These are phyloP conservation scores for Oryza brachyantha DNA, from an alignment of 176 grass and related monocot genomes.

Conservation along the genomic window DNA sequence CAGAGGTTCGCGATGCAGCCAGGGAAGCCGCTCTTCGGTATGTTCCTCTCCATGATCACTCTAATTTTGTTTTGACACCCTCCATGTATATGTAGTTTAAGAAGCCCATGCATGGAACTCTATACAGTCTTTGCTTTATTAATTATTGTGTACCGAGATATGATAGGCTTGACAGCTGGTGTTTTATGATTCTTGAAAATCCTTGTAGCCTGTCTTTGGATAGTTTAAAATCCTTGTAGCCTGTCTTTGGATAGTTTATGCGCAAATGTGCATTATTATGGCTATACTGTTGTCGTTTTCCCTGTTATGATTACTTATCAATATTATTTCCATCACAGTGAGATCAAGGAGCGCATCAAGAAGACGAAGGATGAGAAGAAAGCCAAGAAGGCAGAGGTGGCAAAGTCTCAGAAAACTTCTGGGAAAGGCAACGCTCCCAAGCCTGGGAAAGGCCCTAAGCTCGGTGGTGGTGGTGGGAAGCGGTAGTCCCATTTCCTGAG, in stretches of 20 bases:
- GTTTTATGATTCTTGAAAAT: not conserved
- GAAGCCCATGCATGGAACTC: not conserved
- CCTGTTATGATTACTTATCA: not conserved
- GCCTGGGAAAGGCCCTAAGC: conserved; percentile 39
- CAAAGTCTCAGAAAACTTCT: conserved; percentile 33
- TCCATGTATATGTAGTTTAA: not conserved
- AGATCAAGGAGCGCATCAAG: conserved; percentile 64
- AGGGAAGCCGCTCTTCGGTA: conserved; percentile 45
- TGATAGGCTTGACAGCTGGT: not conserved
- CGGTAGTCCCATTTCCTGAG: conserved; percentile 11
- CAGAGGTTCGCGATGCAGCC: conserved; percentile 41
- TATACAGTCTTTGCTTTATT: not conserved
- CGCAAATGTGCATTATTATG: not conserved
- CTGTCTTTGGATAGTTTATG: not conserved
- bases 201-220: not conserved
- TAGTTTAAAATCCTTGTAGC: not conserved
- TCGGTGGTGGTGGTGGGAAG: conserved; percentile 59
- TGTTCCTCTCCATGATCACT: not conserved
- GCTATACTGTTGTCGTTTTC: not conserved
- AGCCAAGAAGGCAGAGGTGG: conserved; percentile 46
- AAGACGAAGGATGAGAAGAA: conserved; percentile 71
- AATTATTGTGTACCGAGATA: not conserved
- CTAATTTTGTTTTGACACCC: not conserved
- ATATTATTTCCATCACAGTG: conserved; percentile 30
- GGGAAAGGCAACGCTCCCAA: conserved; percentile 29